Evolutionary conservation across 2,329 filamentous ascomycete genomes (phyloP), one percentile per base, ranked within the genome.

Genomic region (Cladophialophora chaetospira): DNA sequence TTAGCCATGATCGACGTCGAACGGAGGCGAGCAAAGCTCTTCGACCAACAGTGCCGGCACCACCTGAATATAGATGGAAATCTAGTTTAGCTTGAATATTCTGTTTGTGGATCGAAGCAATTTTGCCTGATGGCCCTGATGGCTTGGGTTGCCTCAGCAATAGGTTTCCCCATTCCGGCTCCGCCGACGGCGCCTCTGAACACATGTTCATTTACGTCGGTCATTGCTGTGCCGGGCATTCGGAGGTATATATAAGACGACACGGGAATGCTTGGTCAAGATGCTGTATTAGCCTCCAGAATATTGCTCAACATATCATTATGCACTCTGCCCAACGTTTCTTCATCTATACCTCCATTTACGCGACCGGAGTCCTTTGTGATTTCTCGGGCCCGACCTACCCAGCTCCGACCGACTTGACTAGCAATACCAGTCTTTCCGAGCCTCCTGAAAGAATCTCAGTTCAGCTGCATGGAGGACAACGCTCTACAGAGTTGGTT

Each of bases 391-490:
- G 70, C 5, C 70, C 71, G 1, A 65, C 67, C 33, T 73, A 71
- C 52, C 69, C 72, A 45, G 56, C 70, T 3, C 73, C 73, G 3
- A 54, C 59, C 11, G 69, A 75, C 46, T 61, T 76, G 17, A 69
- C 60, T 49, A 69, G 68, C 58, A 60, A 68, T 15, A 45, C 62
- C 9, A 75, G 74, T 52, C 58, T 11, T 69, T 75, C 5, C 57
- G 65, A 2, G 52, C 61, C 4, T 65, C 55, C 8, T 76, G 73
- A 73, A 65, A 68, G 35, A 73, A 70, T 35, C 40, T 74, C 31
- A 70, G 68, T 4, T 53, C 65, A 31, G 62, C 29, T 13, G 66
- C 67, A n/a, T n/a, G n/a, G n/a, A n/a, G n/a, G n/a, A n/a, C n/a
- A n/a, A n/a, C n/a, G n/a, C n/a, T n/a, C n/a, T n/a, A n/a, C n/a